Evolutionary conservation across 2,329 filamentous ascomycete genomes (phyloP).

Genomic region (Ramichloridium luteum): DNA sequence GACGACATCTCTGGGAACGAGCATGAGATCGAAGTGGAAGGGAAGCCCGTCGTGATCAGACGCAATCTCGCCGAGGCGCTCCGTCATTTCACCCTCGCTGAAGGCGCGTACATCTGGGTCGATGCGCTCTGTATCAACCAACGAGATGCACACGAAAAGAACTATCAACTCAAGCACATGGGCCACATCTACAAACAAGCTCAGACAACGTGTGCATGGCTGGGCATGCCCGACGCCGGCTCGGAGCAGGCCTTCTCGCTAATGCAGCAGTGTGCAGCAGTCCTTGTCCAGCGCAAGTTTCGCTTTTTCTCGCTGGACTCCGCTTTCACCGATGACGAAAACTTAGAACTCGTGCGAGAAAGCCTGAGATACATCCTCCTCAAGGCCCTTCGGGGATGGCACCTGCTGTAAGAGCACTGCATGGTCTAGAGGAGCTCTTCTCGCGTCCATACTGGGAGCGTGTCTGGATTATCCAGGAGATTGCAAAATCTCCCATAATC

Average conservation of each 20-base stretch:
- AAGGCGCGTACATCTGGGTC: conserved; percentile 1
- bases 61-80: conserved; percentile 1
- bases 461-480: conserved; percentile 5
- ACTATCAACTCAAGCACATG: conserved; percentile 2
- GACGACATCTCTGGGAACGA: not conserved
- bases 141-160: not conserved
- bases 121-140: conserved; percentile 4
- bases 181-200: not conserved
- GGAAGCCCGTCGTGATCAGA: not conserved
- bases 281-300: too few relatives aligned
- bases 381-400: not conserved
- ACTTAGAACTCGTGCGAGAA: not conserved
- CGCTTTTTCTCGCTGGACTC: too few relatives aligned
- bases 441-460: conserved; percentile 1
- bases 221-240: not conserved
- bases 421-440: conserved; percentile 1
- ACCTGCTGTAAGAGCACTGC: not conserved
- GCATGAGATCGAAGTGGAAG: not conserved
- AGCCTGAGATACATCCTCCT: not conserved
- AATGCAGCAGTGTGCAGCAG: not conserved
- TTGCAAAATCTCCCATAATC: not conserved
- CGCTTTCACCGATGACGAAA: too few relatives aligned
- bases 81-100: not conserved
- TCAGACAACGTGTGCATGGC: not conserved
- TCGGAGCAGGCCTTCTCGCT: not conserved